Base-by-base conservation (phyloP, 1,284 basidiomycete species). In the Trametes pubescens region DNA sequence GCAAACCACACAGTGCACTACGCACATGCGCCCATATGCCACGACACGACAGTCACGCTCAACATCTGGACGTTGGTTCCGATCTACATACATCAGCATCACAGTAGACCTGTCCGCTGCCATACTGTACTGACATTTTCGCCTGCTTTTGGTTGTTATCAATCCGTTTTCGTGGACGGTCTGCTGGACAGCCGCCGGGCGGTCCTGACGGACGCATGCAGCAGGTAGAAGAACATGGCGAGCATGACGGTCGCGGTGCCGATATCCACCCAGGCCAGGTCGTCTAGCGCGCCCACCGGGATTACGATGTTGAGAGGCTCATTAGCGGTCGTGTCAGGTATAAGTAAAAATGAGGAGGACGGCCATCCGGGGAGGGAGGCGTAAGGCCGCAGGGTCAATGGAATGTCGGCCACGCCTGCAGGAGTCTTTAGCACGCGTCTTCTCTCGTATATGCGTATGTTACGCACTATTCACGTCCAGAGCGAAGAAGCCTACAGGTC, bases 181-280 rank as follows among this genome's bases (percentile, higher is more conserved):
- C 62, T 64, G 24, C 24, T 29, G 32, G 61, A 47, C 37, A 76
- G 53, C 47, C 72, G 66, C 34, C 63, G 66, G 4, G 71, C 65
- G 35, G 71, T 72, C 10, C 59, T 64, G 35, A 67, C 34, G 14
- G 72, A 71, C 14, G 75, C 71, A 51, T 64, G 71, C 9, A 71
- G 60, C 29, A 82, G 69, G 65, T 79, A 80, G 58, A 78, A 63
- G 65, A 82, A 83, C 59, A 77, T 77, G 22, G 73, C 54, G 32
- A 82, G 66, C 57, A 85, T 77, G 29, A 76, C 76, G 22, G 77
- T 51, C 1, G 77, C 75, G 0, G 83, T 84, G 21, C 81, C 75
- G 32, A 78, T 64, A 62, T 84, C 81, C 6, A 84, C 83, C 47
- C 76, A 68, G 0, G 68, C 64, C 0, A 84, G 68, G 65, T 85